Conservation (phyloP, 2,329 filamentous ascomycete genomes). For the Talaromyces sp. region DNA sequence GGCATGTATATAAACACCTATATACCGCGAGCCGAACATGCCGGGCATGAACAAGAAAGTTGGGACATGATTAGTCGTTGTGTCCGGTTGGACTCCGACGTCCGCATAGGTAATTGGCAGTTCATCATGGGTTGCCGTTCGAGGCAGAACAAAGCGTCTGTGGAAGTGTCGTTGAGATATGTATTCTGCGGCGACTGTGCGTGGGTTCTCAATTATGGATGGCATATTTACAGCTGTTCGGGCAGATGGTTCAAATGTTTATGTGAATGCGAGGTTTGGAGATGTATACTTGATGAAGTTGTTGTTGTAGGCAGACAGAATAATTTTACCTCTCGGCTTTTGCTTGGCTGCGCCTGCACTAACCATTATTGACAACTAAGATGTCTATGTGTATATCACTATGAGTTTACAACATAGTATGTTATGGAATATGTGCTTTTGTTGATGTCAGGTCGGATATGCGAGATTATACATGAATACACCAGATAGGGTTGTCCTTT, state of each 20-base stretch:
- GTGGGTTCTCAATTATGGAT: background rate
- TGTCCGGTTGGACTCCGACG: constrained; percentile 15
- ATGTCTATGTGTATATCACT: background rate
- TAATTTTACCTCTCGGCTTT: background rate
- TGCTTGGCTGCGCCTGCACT: background rate
- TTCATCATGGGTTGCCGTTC: constrained; percentile 15
- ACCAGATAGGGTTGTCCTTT: background rate
- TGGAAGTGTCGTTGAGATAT: constrained; percentile 22
- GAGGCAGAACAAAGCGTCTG: constrained; percentile 18
- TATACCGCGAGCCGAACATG: constrained; percentile 26
- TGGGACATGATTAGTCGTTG: constrained; percentile 3
- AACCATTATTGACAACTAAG: background rate
- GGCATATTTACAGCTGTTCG: background rate
- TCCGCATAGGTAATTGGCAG: constrained; percentile 23
- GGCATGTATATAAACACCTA: constrained; percentile 19
- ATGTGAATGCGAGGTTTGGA: too few relatives aligned
- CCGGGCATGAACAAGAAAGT: constrained; percentile 23
- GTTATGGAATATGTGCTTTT: background rate
- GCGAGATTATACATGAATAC: background rate
- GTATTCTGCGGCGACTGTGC: constrained; percentile 1
- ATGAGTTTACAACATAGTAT: background rate
- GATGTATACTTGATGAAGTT: background rate
- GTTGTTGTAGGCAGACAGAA: background rate
- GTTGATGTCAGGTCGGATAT: background rate
- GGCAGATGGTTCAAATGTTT: too few relatives aligned